These are phyloP conservation scores for Hysterium pulicare DNA, from an alignment of 2,329 filamentous ascomycete species.

Conservation along the genomic window DNA sequence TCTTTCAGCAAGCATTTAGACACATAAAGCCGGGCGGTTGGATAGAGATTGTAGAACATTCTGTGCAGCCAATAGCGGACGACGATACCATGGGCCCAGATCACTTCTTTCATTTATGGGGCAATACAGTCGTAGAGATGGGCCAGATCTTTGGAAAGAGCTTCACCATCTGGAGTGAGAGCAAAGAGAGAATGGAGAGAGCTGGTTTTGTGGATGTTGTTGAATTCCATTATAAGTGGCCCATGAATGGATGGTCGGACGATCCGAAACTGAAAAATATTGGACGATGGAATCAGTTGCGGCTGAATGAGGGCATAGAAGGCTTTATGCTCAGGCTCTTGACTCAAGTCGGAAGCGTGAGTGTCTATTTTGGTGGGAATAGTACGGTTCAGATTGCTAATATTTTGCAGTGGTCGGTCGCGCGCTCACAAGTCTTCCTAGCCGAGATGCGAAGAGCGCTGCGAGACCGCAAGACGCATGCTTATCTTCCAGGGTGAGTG, in stretches of 20 bases:
- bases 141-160: slow-evolving; percentile 38
- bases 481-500: slow-evolving; percentile 29
- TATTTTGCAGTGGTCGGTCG: slow-evolving; percentile 26
- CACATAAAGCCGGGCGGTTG: slow-evolving; percentile 42
- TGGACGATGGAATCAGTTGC: slow-evolving; percentile 35
- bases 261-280: slow-evolving; percentile 34
- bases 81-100: slow-evolving; percentile 39
- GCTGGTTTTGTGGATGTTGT: slow-evolving; percentile 36
- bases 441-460: slow-evolving; percentile 34
- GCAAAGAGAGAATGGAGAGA: slow-evolving; percentile 26
- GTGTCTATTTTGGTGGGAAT: slow-evolving; percentile 3
- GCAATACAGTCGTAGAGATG: slow-evolving; percentile 30
- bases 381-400: background rate
- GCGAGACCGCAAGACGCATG: slow-evolving; percentile 31
- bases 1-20: slow-evolving; percentile 35
- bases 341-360: slow-evolving; percentile 32
- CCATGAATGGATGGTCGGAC: slow-evolving; percentile 33
- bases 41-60: slow-evolving; percentile 44
- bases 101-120: slow-evolving; percentile 36
- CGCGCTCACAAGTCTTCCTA: slow-evolving; percentile 34
- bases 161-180: slow-evolving; percentile 35
- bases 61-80: slow-evolving; percentile 37
- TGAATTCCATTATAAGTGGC: slow-evolving; percentile 32
- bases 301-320: slow-evolving; percentile 36
- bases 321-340: slow-evolving; percentile 36